These are phyloP conservation scores for Takashimella tepidaria DNA, from an alignment of 1,284 basidiomycete genomes.

Conservation along the genomic window DNA sequence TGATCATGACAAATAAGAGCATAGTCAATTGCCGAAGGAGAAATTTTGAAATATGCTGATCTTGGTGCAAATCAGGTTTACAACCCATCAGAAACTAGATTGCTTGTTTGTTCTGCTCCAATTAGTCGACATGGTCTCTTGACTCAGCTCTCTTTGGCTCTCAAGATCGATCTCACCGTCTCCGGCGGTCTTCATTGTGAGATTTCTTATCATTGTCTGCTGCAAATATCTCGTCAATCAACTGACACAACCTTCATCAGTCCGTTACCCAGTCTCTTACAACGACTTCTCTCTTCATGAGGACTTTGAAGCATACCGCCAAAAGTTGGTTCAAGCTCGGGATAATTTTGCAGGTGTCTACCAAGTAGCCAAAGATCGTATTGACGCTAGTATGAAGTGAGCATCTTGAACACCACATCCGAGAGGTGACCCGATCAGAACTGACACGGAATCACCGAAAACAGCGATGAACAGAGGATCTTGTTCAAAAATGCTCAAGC, in stretches of 20 bases:
- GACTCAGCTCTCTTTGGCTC: constrained; percentile 77
- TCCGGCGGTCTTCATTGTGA: constrained; percentile 85
- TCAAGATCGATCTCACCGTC: constrained; percentile 91
- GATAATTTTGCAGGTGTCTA: constrained; percentile 84
- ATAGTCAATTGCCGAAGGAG: background rate
- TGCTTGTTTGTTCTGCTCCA: constrained; percentile 87
- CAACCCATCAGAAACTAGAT: constrained; percentile 86
- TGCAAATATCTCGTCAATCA: too few relatives aligned
- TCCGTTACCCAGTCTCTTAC: constrained; percentile 92
- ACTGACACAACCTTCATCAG: constrained; percentile 19
- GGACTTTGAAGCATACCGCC: constrained; percentile 82
- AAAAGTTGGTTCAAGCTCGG: constrained; percentile 73
- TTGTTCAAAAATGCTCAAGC: constrained; percentile 84
- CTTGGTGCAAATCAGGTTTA: constrained; percentile 54
- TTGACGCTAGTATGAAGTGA: constrained; percentile 81
- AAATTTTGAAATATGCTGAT: constrained; percentile 1
- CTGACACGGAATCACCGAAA: background rate
- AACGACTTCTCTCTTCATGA: constrained; percentile 94
- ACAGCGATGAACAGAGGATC: constrained; percentile 72
- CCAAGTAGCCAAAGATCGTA: constrained; percentile 87
- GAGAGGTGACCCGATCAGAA: background rate
- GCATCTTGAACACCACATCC: constrained; percentile 8
- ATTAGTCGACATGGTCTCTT: constrained; percentile 91
- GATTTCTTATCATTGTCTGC: too few relatives aligned
- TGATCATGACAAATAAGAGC: background rate